phyloP scores from a whole-genome alignment of 2,329 filamentous ascomycete genomes.

The Xylariaceae sp. region DNA sequence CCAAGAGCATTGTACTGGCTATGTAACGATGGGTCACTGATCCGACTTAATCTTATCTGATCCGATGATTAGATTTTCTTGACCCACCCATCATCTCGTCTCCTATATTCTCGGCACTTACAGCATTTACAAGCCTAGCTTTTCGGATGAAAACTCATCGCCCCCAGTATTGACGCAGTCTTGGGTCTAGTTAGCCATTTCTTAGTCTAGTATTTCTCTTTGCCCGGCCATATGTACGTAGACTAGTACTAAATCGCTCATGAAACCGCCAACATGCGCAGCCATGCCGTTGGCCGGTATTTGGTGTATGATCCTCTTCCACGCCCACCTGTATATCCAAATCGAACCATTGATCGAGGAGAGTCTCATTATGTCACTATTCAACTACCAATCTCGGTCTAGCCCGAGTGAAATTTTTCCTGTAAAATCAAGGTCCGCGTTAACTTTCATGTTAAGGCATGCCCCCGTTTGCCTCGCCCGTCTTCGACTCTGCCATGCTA shows the following conservation, averaged over 20 bases:
- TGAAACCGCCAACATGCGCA: neutral
- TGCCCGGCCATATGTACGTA: neutral
- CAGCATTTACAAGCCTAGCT: neutral
- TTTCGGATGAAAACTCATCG: neutral
- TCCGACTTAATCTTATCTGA: conserved; percentile 42
- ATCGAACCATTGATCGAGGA: neutral
- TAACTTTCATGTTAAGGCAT: conserved; percentile 3
- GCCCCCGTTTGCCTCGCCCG: neutral
- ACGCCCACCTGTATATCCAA: neutral
- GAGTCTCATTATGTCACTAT: conserved; percentile 4
- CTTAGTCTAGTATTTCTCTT: neutral
- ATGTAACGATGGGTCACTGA: conserved; percentile 26
- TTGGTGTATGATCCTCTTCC: no score
- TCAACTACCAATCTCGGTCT: conserved; percentile 25
- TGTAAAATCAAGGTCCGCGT: neutral
- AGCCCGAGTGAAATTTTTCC: conserved; percentile 4
- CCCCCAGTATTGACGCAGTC: neutral
- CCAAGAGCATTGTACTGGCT: neutral
- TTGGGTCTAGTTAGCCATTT: neutral
- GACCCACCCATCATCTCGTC: conserved; percentile 28
- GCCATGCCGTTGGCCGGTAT: neutral
- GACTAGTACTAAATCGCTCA: neutral
- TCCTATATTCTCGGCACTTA: neutral
- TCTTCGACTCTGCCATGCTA: conserved; percentile 2
- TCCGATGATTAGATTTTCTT: conserved; percentile 42